Base-by-base conservation (phyloP, 345 rosid genomes). In the Brassica juncea region DNA sequence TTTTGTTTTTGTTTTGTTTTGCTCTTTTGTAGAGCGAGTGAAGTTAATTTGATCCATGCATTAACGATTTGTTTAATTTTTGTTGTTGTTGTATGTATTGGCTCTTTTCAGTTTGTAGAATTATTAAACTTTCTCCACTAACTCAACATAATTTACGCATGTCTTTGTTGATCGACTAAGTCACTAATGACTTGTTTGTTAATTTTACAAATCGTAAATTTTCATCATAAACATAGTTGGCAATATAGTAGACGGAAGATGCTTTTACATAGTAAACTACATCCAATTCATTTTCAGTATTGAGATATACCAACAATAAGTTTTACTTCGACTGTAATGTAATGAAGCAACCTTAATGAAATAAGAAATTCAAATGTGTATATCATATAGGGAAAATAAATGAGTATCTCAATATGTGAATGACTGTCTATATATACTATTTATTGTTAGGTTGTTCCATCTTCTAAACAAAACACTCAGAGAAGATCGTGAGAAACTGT, bases 401-500 rank as follows among this genome's bases (percentile, higher is more conserved):
- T 44, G 54, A 44, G 54, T 44, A 44, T 44, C n/a, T 12, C 54
- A 44, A 44, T 44, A 44, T 11, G 49, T 42, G 49, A 10, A 4
- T 42, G 49, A 3, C 49, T 10, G 49, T 42, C 14, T 42, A 42
- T 42, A 6, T 35, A 6, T 35, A 35, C 42, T 35, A 35, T 6
- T 42, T 10, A 42, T 42, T 42, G 49, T 42, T 42, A 11, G 49
- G 49, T 42, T 42, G 49, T 3, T 42, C 49, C 14, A 42, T 9
- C 49, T 42, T 52, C 21, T 23, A 15, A 58, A 70, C 65, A 79
- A 60, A 79, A 68, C 58, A 73, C 8, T 21, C 21, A 66, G 8
- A 58, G 14, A 16, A 74, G 71, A 79, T 73, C 66, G 52, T 61
- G 72, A 72, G 73, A 73, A 58, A 68, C 60, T 10, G 47, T 67